Percentiles rank a stretch among this genome's conserved stretches.
Evolutionary conservation across 2,329 filamentous ascomycete species (phyloP).

Genomic region (Nigrospora osmanthi): DNA sequence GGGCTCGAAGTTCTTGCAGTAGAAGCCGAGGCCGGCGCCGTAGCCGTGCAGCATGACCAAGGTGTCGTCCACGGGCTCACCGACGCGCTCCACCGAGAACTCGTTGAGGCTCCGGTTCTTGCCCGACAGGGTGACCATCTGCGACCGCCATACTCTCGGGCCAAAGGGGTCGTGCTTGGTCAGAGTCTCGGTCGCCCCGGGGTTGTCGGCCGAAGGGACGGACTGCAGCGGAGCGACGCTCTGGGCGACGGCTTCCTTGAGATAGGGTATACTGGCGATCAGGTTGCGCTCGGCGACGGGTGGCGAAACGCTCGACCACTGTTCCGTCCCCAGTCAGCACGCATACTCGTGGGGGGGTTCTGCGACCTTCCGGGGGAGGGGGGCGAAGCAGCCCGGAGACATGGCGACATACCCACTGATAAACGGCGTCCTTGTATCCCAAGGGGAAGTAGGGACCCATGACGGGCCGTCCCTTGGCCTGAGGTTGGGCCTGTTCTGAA

Average conservation of each 20-base stretch:
- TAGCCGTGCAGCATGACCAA: conserved; percentile 96
- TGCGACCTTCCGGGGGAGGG: background rate
- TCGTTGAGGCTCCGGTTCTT: conserved; percentile 88
- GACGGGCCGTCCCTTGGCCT: conserved; percentile 20
- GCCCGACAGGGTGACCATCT: conserved; percentile 75
- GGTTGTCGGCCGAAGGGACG: conserved; percentile 26
- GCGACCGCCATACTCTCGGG: conserved; percentile 76
- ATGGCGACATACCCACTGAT: conserved; percentile 67
- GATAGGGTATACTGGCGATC: conserved; percentile 75
- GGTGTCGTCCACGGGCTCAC: conserved; percentile 73
- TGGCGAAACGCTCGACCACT: conserved; percentile 85
- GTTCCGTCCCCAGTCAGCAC: conserved; percentile 3
- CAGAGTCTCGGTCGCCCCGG: conserved; percentile 33
- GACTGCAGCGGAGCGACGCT: conserved; percentile 21
- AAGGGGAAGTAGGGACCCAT: conserved; percentile 64
- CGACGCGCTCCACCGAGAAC: conserved; percentile 79
- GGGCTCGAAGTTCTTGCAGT: conserved; percentile 95
- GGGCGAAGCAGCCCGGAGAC: background rate
- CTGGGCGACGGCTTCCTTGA: conserved; percentile 63
- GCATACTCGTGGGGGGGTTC: background rate
- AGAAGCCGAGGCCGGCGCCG: conserved; percentile 91
- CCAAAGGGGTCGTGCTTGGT: conserved; percentile 69
- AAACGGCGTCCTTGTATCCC: conserved; percentile 84
- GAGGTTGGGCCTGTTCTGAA: conserved; percentile 9
- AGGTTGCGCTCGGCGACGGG: conserved; percentile 82